Evolutionary conservation across 2,329 filamentous ascomycete genomes (phyloP), one percentile per base, ranked within the genome.

Genomic region (Penicillium janthinellum): DNA sequence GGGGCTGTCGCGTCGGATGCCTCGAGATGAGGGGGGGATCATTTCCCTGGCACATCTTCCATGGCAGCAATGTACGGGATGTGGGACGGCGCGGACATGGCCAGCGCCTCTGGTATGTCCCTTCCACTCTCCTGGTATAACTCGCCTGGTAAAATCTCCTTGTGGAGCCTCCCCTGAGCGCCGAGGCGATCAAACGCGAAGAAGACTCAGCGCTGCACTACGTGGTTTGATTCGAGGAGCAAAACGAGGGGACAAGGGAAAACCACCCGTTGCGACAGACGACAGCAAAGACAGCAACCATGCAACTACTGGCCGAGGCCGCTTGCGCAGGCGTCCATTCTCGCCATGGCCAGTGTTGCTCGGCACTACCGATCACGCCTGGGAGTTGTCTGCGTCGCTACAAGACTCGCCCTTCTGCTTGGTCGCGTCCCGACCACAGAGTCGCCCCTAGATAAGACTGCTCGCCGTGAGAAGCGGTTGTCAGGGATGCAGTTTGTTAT

Each of bases 401-500:
- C 2, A 51, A 5, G n/a, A 37, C 48, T 38, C 17, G 12, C 34
- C 48, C 7, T 8, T 35, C 45, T 14, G 12, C 28, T 35, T 5
- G 8, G 45, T 35, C 45, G 28, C 10, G 28, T 35, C 25, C 31
- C 31, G 31, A n/a, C 28, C 28, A 35, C 8, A 15, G 44, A 31
- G 15, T 20, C 8, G 31, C 8, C 25, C 25, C 14, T 11, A 2
- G 25, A n/a, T 25, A 31, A 47, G 44, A 31, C 44, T 31, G 15
- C 10, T 25, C 44, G 25, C 44, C 11, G 44, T 17, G 22, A 11
- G 15, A 5, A 4, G 11, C 20, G 35, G 54, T 64, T 62, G 65
- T 62, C 61, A 64, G 59, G 62, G 57, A 50, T 25, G 49, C 51
- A 5, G 39, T 37, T 55, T 61, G 66, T 57, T 61, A 66, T 64